Base-by-base conservation (phyloP, 2,329 filamentous ascomycete species). In the Niveomyces coronatus region DNA sequence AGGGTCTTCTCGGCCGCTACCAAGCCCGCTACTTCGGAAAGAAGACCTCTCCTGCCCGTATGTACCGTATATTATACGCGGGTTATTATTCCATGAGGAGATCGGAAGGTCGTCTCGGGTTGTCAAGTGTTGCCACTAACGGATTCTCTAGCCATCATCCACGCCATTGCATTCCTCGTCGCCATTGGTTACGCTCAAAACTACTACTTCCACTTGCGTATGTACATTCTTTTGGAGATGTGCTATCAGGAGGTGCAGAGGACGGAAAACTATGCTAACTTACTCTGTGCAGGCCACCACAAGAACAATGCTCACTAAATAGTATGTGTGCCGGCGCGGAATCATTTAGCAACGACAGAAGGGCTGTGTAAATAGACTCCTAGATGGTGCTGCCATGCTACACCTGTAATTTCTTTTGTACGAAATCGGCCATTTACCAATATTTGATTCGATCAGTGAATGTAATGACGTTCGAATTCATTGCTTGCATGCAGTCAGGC, bases 151-250 rank as follows among this genome's bases (percentile, higher is more conserved):
- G 91, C 91, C 48, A 76, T 98, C 58, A 72, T 94, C 54, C 91
- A 98, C 66, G 73, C 79, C 54, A 82, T 98, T 54, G 79, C 74
- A 52, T 71, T 77, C 59, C 68, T 98, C 46, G 68, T 94, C 49
- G 65, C 77, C 49, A 61, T 96, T 52, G 89, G 91, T 56, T 98
- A 98, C 67, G 84, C 83, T 54, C 86, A 96, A 71, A 88, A 94
- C 72, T 98, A 98, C 81, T 96, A 98, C 78, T 96, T 94, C 85
- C 93, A 98, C 70, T 76, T 98, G 58, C 86, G 91, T 98, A 80
- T 67, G 85, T 79, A 13, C 23, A n/a, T n/a, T n/a, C n/a, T n/a
- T n/a, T n/a, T n/a, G n/a, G 8, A 24, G 13, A 24, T 24, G 23
- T 15, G 26, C 5, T 2, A 16, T 20, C 14, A 4, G 7, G 20